Evolutionary conservation across 2,329 filamentous ascomycete genomes (phyloP).

Genomic region (Sporothrix curviconia): DNA sequence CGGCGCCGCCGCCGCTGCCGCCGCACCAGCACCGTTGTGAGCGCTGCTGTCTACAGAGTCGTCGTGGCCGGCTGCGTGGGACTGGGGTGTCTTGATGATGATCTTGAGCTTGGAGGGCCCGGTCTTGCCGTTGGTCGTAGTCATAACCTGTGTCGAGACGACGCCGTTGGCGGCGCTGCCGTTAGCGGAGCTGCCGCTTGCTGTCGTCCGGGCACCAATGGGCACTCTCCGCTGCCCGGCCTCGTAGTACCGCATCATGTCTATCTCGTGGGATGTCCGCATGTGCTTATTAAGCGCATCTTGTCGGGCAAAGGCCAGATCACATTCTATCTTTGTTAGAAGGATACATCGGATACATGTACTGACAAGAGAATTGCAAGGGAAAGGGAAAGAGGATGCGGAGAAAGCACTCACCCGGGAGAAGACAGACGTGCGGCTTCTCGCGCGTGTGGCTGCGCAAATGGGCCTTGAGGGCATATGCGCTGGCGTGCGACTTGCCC

Average conservation of each 20-base stretch:
- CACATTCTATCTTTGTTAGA: slow-evolving; percentile 69
- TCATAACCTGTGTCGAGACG: background rate
- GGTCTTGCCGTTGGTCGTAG: slow-evolving; percentile 27
- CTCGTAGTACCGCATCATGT: slow-evolving; percentile 76
- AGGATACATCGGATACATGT: too few species aligned
- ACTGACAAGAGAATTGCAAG: background rate
- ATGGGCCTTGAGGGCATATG: slow-evolving; percentile 91
- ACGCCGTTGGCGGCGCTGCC: background rate
- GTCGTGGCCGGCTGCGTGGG: slow-evolving; percentile 51
- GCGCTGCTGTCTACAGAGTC: slow-evolving; percentile 32
- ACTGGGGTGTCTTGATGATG: slow-evolving; percentile 55
- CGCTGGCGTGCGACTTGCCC: slow-evolving; percentile 85
- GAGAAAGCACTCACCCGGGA: slow-evolving; percentile 66
- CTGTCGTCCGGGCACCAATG: slow-evolving; percentile 24
- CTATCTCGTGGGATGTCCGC: slow-evolving; percentile 96
- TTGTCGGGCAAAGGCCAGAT: slow-evolving; percentile 90
- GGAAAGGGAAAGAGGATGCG: slow-evolving; percentile 4
- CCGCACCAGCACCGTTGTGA: too few species aligned
- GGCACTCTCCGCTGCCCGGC: slow-evolving; percentile 66
- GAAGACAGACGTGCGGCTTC: slow-evolving; percentile 94
- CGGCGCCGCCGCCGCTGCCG: slow-evolving; percentile 22
- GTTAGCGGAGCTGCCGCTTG: background rate
- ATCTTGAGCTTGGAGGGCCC: slow-evolving; percentile 52
- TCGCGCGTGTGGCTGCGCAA: slow-evolving; percentile 97
- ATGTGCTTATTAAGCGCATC: slow-evolving; percentile 97